Conservation (phyloP, 352 stramenopile genomes). For the Pythium phragmiticola region DNA sequence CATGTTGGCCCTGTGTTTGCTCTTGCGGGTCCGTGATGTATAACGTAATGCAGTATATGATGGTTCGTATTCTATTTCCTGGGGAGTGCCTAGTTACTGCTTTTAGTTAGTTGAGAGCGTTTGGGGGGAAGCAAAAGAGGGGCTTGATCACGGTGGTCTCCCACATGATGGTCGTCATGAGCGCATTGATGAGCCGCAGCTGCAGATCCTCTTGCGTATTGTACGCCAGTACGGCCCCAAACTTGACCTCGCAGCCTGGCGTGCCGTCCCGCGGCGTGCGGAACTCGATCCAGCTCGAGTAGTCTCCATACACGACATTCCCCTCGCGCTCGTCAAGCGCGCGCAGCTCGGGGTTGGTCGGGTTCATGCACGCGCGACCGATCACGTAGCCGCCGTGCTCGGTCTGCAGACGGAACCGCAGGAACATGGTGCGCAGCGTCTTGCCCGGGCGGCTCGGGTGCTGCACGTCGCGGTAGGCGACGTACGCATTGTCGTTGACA, state of each 20-base stretch:
- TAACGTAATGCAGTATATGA: too few relatives aligned
- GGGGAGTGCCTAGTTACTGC: background rate
- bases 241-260: constrained; percentile 54
- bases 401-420: constrained; percentile 36
- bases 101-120: background rate
- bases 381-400: constrained; percentile 49
- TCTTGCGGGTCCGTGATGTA: constrained; percentile 12
- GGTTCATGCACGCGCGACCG: constrained; percentile 57
- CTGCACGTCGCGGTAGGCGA: constrained; percentile 34
- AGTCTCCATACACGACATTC: constrained; percentile 36
- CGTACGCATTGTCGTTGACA: constrained; percentile 33
- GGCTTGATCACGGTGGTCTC: constrained; percentile 49
- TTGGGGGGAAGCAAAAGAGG: constrained; percentile 25
- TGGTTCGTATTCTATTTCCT: constrained; percentile 13
- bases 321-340: constrained; percentile 19
- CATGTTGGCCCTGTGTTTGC: constrained; percentile 26
- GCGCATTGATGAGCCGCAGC: constrained; percentile 28
- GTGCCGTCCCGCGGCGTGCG: constrained; percentile 27
- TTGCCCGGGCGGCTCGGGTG: constrained; percentile 27
- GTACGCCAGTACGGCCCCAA: constrained; percentile 57
- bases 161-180: constrained; percentile 43
- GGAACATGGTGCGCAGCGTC: constrained; percentile 37
- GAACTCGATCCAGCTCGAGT: constrained; percentile 46
- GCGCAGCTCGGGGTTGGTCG: constrained; percentile 34
- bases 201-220: constrained; percentile 48